Conservation (phyloP, 2,329 filamentous ascomycete genomes). For the Microdochium paspali region DNA sequence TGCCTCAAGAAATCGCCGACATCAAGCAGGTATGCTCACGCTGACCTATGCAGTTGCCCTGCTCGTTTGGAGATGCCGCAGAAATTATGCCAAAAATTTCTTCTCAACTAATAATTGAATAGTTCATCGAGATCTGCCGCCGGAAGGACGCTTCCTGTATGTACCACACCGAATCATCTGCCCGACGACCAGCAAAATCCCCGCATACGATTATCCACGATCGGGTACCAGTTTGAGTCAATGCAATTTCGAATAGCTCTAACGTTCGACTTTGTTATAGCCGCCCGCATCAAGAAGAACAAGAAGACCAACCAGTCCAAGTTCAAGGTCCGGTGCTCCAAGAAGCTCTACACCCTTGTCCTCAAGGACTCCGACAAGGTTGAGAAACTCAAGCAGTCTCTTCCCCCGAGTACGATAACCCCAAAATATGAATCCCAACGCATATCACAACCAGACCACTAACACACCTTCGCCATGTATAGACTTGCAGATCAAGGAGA, state of each 20-base stretch:
- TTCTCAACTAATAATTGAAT: constrained; percentile 24
- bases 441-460: neutral
- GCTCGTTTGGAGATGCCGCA: neutral
- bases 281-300: constrained; percentile 94
- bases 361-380: constrained; percentile 99
- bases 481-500: constrained; percentile 44
- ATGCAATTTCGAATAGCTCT: constrained; percentile 10
- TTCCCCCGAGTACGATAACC: constrained; percentile 78
- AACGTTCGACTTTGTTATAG: constrained; percentile 33
- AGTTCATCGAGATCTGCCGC: constrained; percentile 99
- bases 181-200: neutral
- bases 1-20: constrained; percentile 96
- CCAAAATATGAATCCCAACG: neutral
- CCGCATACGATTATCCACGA: neutral
- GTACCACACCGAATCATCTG: constrained; percentile 29
- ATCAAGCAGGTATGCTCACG: constrained; percentile 67
- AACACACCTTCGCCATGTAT: constrained; percentile 1
- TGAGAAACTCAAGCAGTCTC: constrained; percentile 99
- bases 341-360: constrained; percentile 94
- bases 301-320: constrained; percentile 87
- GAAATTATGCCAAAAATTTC: constrained; percentile 2
- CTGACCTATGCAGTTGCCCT: neutral
- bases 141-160: constrained; percentile 98
- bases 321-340: constrained; percentile 99
- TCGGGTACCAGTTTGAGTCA: neutral